Evolutionary conservation across 2,329 filamentous ascomycete species (phyloP), one percentile per base, ranked within the genome.

Genomic region (Trichothecium sympodiale): DNA sequence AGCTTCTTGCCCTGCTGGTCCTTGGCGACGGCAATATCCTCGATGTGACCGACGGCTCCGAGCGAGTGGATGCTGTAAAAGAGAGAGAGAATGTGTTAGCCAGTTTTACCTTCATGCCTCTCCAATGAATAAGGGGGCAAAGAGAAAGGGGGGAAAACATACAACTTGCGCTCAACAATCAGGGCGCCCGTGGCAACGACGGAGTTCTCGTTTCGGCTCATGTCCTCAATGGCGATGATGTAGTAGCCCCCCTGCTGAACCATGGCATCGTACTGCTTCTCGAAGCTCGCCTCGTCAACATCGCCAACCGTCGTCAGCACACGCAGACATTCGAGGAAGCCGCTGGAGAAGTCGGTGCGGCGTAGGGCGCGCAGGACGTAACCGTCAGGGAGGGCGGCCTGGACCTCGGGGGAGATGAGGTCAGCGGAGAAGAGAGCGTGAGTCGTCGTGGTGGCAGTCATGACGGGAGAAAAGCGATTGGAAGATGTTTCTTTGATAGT

Each of bases 1-100:
- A 96, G 70, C 65, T 94, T 95, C 75, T 96, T 95, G 48, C 91
- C 91, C 62, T 96, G 91, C 64, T 96, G 87, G 50, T 93, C 84
- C 62, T 88, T 87, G 45, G 84, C 79, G 27, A 98, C 88, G 14
- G 89, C 88, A 56, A 98, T 95, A 56, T 98, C 91, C 60, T 96
- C 91, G 60, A 96, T 95, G 61, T 96, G 91, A 10, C 89, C 91
- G 17, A 95, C 89, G 16, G 80, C 65, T 34, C 84, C 84, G 31
- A 91, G 20, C 47, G 74, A 76, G 57, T 89, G 84, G 48, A 91
- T 88, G 57, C 79, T 83, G 47, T 46, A 27, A 20, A 17, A 23
- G 23, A 29, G 33, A 4, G 9, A 2, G 5, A 13, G 8, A 26
- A 33, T 27, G 10, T 4, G 16, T 23, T 33, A 9, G 4, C 18